Conservation (phyloP, 331 rosid species). For the Rosa hybrid region DNA sequence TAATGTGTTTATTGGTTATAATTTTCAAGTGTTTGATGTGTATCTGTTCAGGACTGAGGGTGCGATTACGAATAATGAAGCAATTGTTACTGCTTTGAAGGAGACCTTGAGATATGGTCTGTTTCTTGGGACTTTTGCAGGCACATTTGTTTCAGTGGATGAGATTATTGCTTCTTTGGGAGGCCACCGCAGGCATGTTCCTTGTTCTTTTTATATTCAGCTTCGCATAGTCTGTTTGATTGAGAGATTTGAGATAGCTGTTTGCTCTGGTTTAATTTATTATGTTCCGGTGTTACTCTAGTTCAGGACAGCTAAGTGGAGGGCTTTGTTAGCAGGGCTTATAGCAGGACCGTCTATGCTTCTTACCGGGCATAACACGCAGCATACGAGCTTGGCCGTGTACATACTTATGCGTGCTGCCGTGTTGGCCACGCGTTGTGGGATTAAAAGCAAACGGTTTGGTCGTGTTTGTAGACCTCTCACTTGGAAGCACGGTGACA, state of each 20-base stretch:
- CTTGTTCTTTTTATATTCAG: conserved; percentile 14
- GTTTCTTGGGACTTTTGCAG: conserved; percentile 88
- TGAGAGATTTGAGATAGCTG: neutral
- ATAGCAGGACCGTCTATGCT: conserved; percentile 93
- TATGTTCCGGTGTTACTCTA: conserved; percentile 26
- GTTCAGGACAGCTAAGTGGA: conserved; percentile 95
- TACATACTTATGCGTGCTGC: conserved; percentile 95
- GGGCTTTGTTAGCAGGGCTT: conserved; percentile 89
- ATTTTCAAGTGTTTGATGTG: neutral
- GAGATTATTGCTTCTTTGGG: conserved; percentile 71
- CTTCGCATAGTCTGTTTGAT: neutral
- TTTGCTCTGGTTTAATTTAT: conserved; percentile 32
- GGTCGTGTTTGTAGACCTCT: conserved; percentile 90
- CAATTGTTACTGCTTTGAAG: conserved; percentile 64
- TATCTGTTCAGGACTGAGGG: conserved; percentile 50
- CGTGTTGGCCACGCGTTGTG: conserved; percentile 89
- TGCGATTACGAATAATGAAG: conserved; percentile 59
- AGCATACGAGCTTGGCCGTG: conserved; percentile 84
- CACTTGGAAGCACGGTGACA: conserved; percentile 95
- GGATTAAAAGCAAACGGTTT: conserved; percentile 88
- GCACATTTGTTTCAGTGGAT: conserved; percentile 84
- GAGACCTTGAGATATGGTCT: conserved; percentile 93
- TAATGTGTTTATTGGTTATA: neutral
- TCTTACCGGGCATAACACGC: conserved; percentile 75
- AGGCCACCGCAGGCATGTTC: conserved; percentile 89